phyloP scores from a whole-genome alignment of 2,329 filamentous ascomycete genomes.

The Aspergillus novofumigatus region DNA sequence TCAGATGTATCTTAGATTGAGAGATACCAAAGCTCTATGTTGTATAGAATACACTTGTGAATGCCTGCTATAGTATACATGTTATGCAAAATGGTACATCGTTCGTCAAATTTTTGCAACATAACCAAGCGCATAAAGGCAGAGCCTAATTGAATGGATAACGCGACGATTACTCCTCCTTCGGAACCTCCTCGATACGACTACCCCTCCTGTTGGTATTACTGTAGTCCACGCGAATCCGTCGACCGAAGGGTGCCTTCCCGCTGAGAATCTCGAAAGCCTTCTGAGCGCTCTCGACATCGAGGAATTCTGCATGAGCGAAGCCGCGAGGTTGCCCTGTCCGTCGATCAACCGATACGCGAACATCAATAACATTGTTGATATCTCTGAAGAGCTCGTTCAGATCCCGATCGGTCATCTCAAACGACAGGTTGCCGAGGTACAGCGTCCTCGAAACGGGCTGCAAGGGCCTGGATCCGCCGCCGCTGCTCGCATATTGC shows the following conservation, averaged over 20 bases:
- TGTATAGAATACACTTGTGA: conserved; percentile 2
- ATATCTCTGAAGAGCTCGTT: conserved; percentile 71
- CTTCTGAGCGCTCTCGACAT: conserved; percentile 59
- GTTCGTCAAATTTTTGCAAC: not conserved
- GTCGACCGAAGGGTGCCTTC: conserved; percentile 62
- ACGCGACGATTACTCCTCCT: not conserved
- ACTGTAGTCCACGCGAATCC: conserved; percentile 63
- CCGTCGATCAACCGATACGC: conserved; percentile 75
- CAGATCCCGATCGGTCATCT: conserved; percentile 78
- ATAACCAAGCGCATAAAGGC: not conserved
- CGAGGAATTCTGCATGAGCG: conserved; percentile 74
- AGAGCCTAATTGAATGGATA: not conserved
- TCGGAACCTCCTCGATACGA: not conserved
- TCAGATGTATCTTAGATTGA: not conserved
- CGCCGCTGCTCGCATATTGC: conserved; percentile 50
- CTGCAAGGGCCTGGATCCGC: conserved; percentile 21
- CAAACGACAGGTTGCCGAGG: conserved; percentile 81
- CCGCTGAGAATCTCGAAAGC: conserved; percentile 55
- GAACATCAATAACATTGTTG: conserved; percentile 67
- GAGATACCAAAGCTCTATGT: not conserved
- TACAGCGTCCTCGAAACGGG: conserved; percentile 65
- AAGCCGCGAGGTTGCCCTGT: conserved; percentile 81
- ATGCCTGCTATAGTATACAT: not conserved
- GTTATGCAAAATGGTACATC: not conserved
- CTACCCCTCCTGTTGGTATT: conserved; percentile 3